Base-by-base conservation (phyloP, 2,329 filamentous ascomycete genomes). In the Cryoendolithus antarcticus region DNA sequence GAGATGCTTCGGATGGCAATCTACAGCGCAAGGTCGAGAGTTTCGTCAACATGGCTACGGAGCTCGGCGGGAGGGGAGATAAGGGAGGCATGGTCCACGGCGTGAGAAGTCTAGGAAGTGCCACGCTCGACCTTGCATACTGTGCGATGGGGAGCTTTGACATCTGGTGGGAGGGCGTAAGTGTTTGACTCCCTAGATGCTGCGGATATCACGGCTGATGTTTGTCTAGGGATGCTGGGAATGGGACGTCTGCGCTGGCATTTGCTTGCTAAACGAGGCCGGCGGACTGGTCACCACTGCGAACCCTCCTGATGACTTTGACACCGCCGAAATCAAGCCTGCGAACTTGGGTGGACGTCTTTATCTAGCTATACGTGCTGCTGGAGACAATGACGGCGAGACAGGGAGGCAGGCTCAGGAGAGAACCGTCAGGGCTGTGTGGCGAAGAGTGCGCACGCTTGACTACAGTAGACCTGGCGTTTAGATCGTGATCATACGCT, bases 61-160 rank as follows among this genome's bases (percentile, higher is more conserved):
- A 86, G 57, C 53, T 74, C 6, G 71, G 71, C 0, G 74, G 75
- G 0, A 61, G 78, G 3, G 67, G 63, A 9, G 81, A 80, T 0
- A 77, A 74, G 48, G 81, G 82, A 1, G 82, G 80, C 0, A 86
- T 86, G 81, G 82, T 86, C 4, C 82, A 86, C 57, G 82, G 82
- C 0, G 67, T 86, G 34, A 63, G 82, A 44, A 82, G 80, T 56
- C 56, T 86, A 41, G 81, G 81, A 15, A 80, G 79, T 52, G 82
- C 82, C 6, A 83, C 82, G 1, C 55, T 86, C 39, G 82, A 86
- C 57, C 60, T 86, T 35, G 81, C 80, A 0, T 86, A 86, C 55
- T 74, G 75, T 8, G 82, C 82, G 9, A 82, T 82, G 71, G 82
- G 82, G 5, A 30, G 40, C 0, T 78, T 86, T 48, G 82, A 86